A percentile compares a stretch with the other conserved stretches of the same genome.
Conservation (phyloP, 495 filamentous ascomycete genomes). For the Aspergillus carlsbadensis region DNA sequence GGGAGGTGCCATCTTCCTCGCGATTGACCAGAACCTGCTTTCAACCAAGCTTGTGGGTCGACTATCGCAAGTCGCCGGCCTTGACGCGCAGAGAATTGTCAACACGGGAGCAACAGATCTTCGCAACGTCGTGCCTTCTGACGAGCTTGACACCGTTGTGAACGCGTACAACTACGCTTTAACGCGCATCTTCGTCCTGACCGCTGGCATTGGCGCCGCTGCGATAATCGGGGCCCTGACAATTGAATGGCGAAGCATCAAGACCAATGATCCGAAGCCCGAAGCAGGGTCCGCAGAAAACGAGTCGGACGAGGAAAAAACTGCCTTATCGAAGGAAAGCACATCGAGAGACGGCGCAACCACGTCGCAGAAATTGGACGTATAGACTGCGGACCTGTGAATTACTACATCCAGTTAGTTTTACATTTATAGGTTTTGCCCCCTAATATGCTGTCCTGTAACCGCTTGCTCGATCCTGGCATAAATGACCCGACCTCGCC, state of each 20-base stretch:
- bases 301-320: not conserved
- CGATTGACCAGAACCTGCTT: conserved; percentile 35
- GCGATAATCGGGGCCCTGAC: conserved; percentile 29
- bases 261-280: conserved; percentile 11
- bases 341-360: no score
- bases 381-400: no score
- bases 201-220: conserved; percentile 29
- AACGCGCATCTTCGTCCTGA: conserved; percentile 29
- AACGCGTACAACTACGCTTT: conserved; percentile 32
- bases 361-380: no score
- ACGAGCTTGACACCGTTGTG: conserved; percentile 22
- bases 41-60: conserved; percentile 22
- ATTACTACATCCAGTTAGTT: no score
- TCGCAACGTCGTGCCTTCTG: conserved; percentile 18
- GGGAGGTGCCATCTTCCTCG: conserved; percentile 38
- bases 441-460: no score
- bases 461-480: no score
- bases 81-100: conserved; percentile 19
- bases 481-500: no score
- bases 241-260: conserved; percentile 44
- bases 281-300: not conserved
- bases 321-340: no score
- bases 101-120: conserved; percentile 30
- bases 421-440: no score
- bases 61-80: conserved; percentile 19